Evolutionary conservation across 2,329 filamentous ascomycete species (phyloP).

Genomic region (Blastomyces gilchristii): DNA sequence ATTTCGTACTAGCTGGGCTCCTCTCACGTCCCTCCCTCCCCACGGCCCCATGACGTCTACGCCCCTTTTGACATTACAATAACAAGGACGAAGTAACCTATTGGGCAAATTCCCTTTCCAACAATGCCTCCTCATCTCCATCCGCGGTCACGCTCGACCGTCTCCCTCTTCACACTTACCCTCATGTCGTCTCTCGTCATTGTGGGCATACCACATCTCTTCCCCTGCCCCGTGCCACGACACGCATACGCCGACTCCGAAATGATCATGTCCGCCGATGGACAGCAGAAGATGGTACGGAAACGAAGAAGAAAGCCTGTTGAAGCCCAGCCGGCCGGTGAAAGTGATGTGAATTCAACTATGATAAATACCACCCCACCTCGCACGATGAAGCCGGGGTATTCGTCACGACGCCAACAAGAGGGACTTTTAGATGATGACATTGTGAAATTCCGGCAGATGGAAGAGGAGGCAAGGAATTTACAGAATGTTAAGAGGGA

Average conservation of each 20-base stretch:
- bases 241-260: slow-evolving; percentile 62
- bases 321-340: slow-evolving; percentile 11
- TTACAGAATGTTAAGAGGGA: slow-evolving; percentile 50
- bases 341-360: slow-evolving; percentile 10
- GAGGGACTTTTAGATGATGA: slow-evolving; percentile 23
- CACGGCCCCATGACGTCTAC: neutral
- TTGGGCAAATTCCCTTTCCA: slow-evolving; percentile 8
- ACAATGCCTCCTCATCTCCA: slow-evolving; percentile 76
- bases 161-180: slow-evolving; percentile 89
- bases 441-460: slow-evolving; percentile 35
- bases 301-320: slow-evolving; percentile 28
- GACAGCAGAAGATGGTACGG: slow-evolving; percentile 32
- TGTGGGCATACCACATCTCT: slow-evolving; percentile 76
- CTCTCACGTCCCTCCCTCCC: neutral
- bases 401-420: neutral
- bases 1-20: neutral
- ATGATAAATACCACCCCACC: neutral
- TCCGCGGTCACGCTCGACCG: slow-evolving; percentile 85
- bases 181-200: slow-evolving; percentile 83
- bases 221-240: slow-evolving; percentile 81
- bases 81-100: neutral
- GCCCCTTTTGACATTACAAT: neutral
- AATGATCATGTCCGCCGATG: slow-evolving; percentile 33
- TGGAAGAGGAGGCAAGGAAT: slow-evolving; percentile 32
- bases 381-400: neutral